Evolutionary conservation across 2,329 filamentous ascomycete species (phyloP).

Genomic region (Cladosporium halotolerans): DNA sequence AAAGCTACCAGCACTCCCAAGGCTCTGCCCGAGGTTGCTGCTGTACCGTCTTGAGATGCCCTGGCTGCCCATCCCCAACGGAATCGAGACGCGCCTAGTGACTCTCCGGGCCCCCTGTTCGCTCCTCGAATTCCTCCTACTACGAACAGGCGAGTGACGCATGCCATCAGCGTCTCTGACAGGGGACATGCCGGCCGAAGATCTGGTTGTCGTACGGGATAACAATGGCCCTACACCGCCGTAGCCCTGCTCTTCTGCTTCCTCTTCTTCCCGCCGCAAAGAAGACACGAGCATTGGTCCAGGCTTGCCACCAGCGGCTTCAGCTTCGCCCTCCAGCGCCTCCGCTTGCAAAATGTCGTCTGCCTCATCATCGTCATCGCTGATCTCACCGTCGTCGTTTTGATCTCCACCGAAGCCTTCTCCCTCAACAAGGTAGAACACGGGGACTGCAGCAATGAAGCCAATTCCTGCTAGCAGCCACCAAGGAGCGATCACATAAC

Average conservation of each 20-base stretch:
- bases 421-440: conserved; percentile 68
- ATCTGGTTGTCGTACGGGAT: conserved; percentile 27
- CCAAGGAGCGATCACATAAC: conserved; percentile 74
- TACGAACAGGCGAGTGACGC: conserved; percentile 12
- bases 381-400: conserved; percentile 28
- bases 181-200: conserved; percentile 21
- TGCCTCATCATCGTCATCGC: conserved; percentile 31
- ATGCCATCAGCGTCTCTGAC: conserved; percentile 19
- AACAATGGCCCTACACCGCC: conserved; percentile 32
- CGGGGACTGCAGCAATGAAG: conserved; percentile 60
- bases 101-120: conserved; percentile 17
- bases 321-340: conserved; percentile 19
- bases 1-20: conserved; percentile 26
- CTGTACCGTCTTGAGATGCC: conserved; percentile 40
- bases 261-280: conserved; percentile 3
- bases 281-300: conserved; percentile 11
- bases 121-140: conserved; percentile 23
- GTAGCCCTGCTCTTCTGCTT: conserved; percentile 34
- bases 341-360: conserved; percentile 16
- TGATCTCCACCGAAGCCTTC: conserved; percentile 53
- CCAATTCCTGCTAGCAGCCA: conserved; percentile 66
- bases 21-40: conserved; percentile 39
- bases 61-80: conserved; percentile 39
- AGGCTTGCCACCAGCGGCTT: conserved; percentile 17
- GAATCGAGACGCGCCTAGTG: conserved; percentile 36